A percentile compares a stretch with the other conserved stretches of the same genome.
These are phyloP conservation scores for Lachnellula hyalina DNA, from an alignment of 2,329 filamentous ascomycete genomes.

Conservation along the genomic window DNA sequence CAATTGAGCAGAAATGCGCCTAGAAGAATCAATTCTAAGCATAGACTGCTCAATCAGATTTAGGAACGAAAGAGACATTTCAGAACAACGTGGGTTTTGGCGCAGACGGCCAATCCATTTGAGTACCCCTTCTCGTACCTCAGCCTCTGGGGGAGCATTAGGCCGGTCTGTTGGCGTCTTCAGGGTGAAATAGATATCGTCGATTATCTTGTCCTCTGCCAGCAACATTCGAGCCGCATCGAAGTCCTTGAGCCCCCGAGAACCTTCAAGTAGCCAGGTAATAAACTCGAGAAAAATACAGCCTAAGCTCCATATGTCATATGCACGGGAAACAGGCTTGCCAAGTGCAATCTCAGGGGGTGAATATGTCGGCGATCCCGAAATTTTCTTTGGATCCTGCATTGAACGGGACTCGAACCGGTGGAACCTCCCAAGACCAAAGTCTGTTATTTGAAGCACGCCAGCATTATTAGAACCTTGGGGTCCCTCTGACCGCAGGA, in stretches of 20 bases:
- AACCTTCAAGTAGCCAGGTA: constrained; percentile 22
- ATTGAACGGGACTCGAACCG: constrained; percentile 6
- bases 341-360: constrained; percentile 32
- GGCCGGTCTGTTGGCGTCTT: background rate
- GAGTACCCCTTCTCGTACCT: background rate
- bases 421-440: constrained; percentile 20
- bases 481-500: constrained; percentile 27
- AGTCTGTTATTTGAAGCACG: constrained; percentile 20
- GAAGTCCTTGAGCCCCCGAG: background rate
- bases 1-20: background rate
- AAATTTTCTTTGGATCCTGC: background rate
- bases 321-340: constrained; percentile 14
- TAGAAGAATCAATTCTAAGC: background rate
- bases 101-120: background rate
- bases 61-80: background rate
- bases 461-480: background rate
- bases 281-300: constrained; percentile 28
- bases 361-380: constrained; percentile 29
- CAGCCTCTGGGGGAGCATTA: background rate
- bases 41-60: background rate
- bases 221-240: background rate
- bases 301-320: constrained; percentile 29
- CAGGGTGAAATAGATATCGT: background rate
- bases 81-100: background rate
- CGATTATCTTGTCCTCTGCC: background rate